Evolutionary conservation across 352 stramenopile species (phyloP).

Genomic region (Phytophthora sp.): DNA sequence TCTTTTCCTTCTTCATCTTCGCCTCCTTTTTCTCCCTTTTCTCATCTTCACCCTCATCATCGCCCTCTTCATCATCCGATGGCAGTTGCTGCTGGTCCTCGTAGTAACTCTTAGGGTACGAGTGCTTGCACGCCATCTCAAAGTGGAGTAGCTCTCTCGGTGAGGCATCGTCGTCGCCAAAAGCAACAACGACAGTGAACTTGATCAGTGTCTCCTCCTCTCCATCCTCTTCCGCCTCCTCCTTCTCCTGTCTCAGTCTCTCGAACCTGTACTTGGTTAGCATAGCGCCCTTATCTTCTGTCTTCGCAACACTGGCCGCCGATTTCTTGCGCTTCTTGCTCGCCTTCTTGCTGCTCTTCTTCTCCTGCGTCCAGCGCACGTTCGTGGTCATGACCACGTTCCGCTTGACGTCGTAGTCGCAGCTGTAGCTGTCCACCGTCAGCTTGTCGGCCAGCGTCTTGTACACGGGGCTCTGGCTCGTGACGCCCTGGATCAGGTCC

Average conservation of each 20-base stretch:
- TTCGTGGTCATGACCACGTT: slow-evolving; percentile 66
- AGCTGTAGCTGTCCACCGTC: slow-evolving; percentile 60
- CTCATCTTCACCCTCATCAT: too few relatives aligned
- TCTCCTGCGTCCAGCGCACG: slow-evolving; percentile 59
- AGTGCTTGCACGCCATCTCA: slow-evolving; percentile 51
- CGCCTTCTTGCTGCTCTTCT: slow-evolving; percentile 33
- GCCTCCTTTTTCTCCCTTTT: slow-evolving; percentile 15
- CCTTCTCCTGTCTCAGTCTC: slow-evolving; percentile 25
- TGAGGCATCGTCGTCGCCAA: slow-evolving; percentile 44
- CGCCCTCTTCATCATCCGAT: slow-evolving; percentile 36
- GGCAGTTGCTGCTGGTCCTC: slow-evolving; percentile 53
- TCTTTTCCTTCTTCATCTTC: slow-evolving; percentile 11
- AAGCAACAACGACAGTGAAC: slow-evolving; percentile 46
- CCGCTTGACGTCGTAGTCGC: slow-evolving; percentile 64
- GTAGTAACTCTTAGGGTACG: slow-evolving; percentile 82
- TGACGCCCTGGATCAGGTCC: slow-evolving; percentile 62
- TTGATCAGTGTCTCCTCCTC: slow-evolving; percentile 48
- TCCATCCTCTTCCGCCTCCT: slow-evolving; percentile 23
- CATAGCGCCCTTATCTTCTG: slow-evolving; percentile 32
- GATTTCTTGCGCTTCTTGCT: slow-evolving; percentile 54
- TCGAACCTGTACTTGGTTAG: slow-evolving; percentile 61
- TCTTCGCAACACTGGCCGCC: neutral
- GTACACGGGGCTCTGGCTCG: slow-evolving; percentile 51
- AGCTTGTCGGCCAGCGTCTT: slow-evolving; percentile 50
- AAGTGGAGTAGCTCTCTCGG: slow-evolving; percentile 65